Evolutionary conservation across 2,329 filamentous ascomycete genomes (phyloP).

Genomic region (Rutstroemia sp.): DNA sequence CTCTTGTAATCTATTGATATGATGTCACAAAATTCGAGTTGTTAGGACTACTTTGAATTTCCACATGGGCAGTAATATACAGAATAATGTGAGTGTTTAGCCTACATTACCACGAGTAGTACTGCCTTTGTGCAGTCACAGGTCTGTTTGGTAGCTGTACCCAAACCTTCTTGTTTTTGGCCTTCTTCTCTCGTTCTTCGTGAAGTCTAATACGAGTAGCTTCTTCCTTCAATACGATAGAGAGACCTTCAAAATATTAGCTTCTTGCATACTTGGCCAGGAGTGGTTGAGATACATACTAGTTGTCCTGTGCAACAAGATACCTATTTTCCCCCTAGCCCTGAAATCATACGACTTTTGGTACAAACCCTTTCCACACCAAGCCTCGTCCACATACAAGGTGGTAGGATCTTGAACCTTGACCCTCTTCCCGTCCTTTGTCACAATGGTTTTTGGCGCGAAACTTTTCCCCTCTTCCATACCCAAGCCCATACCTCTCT

Average conservation of each 20-base stretch:
- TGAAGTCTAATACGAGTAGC: constrained; percentile 77
- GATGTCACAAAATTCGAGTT: too few species aligned
- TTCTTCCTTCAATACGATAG: constrained; percentile 85
- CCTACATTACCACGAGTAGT: constrained; percentile 75
- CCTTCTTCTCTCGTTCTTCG: constrained; percentile 70
- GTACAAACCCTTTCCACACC: constrained; percentile 75
- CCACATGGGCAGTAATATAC: not conserved
- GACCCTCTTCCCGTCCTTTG: constrained; percentile 68
- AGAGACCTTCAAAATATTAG: constrained; percentile 50
- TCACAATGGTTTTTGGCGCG: constrained; percentile 52
- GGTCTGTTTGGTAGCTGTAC: constrained; percentile 80
- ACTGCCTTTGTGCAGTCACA: constrained; percentile 76
- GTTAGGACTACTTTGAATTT: too few species aligned
- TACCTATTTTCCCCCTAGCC: constrained; percentile 64
- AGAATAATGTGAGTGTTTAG: not conserved
- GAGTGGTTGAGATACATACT: constrained; percentile 45
- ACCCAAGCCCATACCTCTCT: constrained; percentile 75
- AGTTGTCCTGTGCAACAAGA: constrained; percentile 64
- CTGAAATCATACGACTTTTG: constrained; percentile 57
- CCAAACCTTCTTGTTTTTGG: constrained; percentile 72
- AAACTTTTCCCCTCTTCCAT: constrained; percentile 25
- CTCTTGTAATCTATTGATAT: too few species aligned
- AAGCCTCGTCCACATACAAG: constrained; percentile 87
- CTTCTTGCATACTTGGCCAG: not conserved
- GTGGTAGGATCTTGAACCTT: constrained; percentile 66